Conservation (phyloP, 2,329 filamentous ascomycete species). For the Diplodia seriata region DNA sequence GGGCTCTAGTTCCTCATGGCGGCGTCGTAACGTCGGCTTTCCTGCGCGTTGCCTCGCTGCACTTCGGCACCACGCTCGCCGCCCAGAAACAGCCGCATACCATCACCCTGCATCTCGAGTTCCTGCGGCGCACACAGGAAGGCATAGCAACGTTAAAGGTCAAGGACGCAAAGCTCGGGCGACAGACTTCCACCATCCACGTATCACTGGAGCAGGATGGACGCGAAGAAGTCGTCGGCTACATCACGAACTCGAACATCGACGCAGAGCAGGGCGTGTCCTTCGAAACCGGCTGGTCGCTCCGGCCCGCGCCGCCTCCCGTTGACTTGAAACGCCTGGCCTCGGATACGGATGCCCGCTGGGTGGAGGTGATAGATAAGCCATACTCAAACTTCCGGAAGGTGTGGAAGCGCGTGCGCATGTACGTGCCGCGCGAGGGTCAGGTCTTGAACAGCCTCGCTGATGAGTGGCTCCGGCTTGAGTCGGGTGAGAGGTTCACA, state of each 20-base stretch:
- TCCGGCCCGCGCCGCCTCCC: constrained; percentile 54
- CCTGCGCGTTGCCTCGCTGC: constrained; percentile 63
- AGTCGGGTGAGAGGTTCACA: constrained; percentile 67
- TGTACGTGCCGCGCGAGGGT: constrained; percentile 59
- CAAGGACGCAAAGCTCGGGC: constrained; percentile 68
- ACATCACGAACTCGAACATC: constrained; percentile 71
- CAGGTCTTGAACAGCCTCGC: constrained; percentile 52
- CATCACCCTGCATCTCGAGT: constrained; percentile 69
- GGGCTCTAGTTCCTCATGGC: constrained; percentile 69
- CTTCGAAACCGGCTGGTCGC: constrained; percentile 61
- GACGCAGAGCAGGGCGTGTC: constrained; percentile 64
- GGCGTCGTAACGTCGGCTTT: constrained; percentile 72
- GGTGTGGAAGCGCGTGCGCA: constrained; percentile 59
- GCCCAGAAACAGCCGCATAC: constrained; percentile 67
- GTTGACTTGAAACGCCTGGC: constrained; percentile 53
- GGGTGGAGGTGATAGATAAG: constrained; percentile 53
- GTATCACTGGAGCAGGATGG: constrained; percentile 64
- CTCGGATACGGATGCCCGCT: constrained; percentile 56
- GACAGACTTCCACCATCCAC: constrained; percentile 68
- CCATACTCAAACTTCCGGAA: constrained; percentile 56
- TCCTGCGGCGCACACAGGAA: constrained; percentile 67
- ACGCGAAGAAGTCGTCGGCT: constrained; percentile 68
- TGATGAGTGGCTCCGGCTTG: constrained; percentile 73
- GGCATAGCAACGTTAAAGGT: constrained; percentile 66
- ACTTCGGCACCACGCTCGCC: constrained; percentile 65